Evolutionary conservation across 2,329 filamentous ascomycete species (phyloP).

Genomic region (Madurella fahalii): DNA sequence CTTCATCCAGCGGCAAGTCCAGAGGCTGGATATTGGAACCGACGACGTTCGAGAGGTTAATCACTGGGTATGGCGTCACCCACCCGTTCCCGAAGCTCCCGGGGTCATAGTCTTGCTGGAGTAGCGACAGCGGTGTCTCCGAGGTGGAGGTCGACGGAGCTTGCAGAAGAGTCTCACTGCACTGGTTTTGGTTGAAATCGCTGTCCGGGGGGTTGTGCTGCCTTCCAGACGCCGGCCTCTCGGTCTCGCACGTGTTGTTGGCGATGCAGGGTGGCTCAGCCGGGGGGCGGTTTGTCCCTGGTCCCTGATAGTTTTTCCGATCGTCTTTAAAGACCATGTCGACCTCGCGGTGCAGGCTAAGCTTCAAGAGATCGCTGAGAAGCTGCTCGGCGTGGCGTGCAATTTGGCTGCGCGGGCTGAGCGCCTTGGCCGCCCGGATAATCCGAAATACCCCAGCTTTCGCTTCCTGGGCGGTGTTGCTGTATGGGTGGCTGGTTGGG

Average conservation of each 20-base stretch:
- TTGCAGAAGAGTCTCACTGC: not conserved
- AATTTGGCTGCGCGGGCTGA: not conserved
- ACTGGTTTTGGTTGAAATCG: not conserved
- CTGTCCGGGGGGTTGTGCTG: not conserved
- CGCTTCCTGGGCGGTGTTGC: not conserved
- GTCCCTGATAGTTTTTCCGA: not conserved
- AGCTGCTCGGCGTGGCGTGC: slow-evolving; percentile 1
- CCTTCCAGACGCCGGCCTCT: not conserved
- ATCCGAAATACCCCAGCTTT: not conserved
- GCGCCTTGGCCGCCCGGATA: slow-evolving; percentile 1
- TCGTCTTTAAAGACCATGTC: not conserved
- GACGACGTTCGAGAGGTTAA: not conserved
- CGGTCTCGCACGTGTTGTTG: not conserved
- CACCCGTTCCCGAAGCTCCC: not conserved
- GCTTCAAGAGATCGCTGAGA: slow-evolving; percentile 1
- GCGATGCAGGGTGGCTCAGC: not conserved
- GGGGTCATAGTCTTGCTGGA: not conserved
- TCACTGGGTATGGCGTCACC: not conserved
- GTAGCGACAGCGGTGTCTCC: not conserved
- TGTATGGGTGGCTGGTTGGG: slow-evolving; percentile 1
- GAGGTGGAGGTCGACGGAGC: slow-evolving; percentile 1
- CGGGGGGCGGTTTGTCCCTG: not conserved
- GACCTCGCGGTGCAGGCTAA: not conserved
- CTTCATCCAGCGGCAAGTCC: slow-evolving; percentile 1
- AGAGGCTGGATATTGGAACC: not conserved